Conservation (phyloP, 2,329 filamentous ascomycete genomes). For the Cryphonectria parasitica region DNA sequence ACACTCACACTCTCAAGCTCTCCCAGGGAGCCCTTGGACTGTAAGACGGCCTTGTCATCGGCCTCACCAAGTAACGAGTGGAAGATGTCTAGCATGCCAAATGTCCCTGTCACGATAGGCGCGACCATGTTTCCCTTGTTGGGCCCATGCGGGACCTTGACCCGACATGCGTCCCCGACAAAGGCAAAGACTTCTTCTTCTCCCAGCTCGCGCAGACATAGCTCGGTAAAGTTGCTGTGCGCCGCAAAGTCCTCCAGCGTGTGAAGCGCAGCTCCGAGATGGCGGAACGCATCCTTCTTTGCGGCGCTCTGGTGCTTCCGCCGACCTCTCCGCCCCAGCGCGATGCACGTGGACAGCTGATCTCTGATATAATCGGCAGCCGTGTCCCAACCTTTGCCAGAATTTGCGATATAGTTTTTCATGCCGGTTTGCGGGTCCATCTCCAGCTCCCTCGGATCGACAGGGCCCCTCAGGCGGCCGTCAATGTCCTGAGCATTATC, state of each 20-base stretch:
- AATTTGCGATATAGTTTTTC: slow-evolving; percentile 40
- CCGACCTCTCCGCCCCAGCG: slow-evolving; percentile 33
- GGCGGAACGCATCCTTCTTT: slow-evolving; percentile 35
- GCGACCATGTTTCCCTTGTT: slow-evolving; percentile 47
- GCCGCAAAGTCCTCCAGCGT: slow-evolving; percentile 59
- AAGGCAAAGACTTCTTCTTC: slow-evolving; percentile 56
- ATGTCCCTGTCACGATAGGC: slow-evolving; percentile 58
- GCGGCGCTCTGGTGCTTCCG: slow-evolving; percentile 30
- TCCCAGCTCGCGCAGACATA: slow-evolving; percentile 55
- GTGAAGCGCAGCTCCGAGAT: slow-evolving; percentile 55
- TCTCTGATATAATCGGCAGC: slow-evolving; percentile 37
- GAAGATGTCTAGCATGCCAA: slow-evolving; percentile 46
- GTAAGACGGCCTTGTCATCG: slow-evolving; percentile 38
- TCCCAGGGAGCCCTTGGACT: slow-evolving; percentile 37
- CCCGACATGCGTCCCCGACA: slow-evolving; percentile 46
- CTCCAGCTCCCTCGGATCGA: slow-evolving; percentile 37
- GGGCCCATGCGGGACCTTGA: slow-evolving; percentile 36
- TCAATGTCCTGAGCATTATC: slow-evolving; percentile 38
- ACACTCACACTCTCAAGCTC: slow-evolving; percentile 32
- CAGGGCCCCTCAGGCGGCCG: slow-evolving; percentile 36
- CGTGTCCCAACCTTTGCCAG: slow-evolving; percentile 36
- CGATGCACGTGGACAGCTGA: slow-evolving; percentile 35
- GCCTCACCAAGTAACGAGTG: slow-evolving; percentile 39
- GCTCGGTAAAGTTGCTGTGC: slow-evolving; percentile 59
- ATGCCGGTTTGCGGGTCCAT: slow-evolving; percentile 38